Evolutionary conservation across 805 yeast genomes (phyloP).

Genomic region (Ascoidea asiatica): DNA sequence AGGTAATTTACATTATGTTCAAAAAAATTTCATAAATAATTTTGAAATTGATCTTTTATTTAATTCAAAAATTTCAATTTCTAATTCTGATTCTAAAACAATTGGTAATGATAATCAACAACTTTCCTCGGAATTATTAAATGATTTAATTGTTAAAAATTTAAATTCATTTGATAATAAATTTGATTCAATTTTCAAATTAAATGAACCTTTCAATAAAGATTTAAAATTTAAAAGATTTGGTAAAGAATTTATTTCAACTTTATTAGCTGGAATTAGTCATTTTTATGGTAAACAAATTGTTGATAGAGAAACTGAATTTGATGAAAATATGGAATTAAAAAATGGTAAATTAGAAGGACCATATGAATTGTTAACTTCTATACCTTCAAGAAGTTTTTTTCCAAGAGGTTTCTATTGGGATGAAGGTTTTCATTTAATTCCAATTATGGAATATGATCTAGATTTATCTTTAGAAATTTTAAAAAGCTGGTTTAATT

Average conservation of each 20-base stretch:
- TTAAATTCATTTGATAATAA: conserved; percentile 31
- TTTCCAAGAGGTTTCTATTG: conserved; percentile 96
- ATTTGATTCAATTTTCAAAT: conserved; percentile 36
- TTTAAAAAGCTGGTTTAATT: conserved; percentile 72
- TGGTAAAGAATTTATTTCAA: conserved; percentile 71
- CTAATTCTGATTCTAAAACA: conserved; percentile 24
- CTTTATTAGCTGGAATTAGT: conserved; percentile 80
- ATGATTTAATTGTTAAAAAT: conserved; percentile 19
- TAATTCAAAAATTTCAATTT: conserved; percentile 30
- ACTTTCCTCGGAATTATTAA: conserved; percentile 18
- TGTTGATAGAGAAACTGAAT: conserved; percentile 58
- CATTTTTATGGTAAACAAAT: conserved; percentile 74
- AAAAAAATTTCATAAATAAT: conserved; percentile 58
- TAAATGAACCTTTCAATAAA: conserved; percentile 39
- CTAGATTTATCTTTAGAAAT: conserved; percentile 71
- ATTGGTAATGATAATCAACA: conserved; percentile 15
- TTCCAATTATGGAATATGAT: conserved; percentile 75
- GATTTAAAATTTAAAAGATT: conserved; percentile 32
- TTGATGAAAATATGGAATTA: conserved; percentile 49
- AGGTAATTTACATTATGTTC: conserved; percentile 74
- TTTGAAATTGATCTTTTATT: conserved; percentile 65
- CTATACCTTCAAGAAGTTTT: conserved; percentile 86
- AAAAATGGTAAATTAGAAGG: conserved; percentile 51
- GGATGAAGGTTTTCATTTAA: conserved; percentile 95
- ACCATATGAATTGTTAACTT: conserved; percentile 62